Evolutionary conservation across 2,329 filamentous ascomycete species (phyloP).

Genomic region (Colletotrichum sp.): DNA sequence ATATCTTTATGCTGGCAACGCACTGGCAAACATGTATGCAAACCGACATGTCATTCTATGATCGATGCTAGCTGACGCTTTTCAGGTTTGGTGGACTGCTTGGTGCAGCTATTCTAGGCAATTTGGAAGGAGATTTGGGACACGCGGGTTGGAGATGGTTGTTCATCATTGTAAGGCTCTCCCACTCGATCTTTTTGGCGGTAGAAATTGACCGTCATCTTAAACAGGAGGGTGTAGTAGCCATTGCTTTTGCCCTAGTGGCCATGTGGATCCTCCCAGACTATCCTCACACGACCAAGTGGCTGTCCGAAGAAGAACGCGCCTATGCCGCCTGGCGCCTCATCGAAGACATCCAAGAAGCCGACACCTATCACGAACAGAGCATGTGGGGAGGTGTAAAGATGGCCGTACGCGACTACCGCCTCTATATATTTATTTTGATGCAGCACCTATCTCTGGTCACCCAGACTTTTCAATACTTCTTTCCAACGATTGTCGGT

Average conservation of each 20-base stretch:
- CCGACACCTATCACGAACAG: conserved; percentile 42
- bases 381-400: conserved; percentile 50
- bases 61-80: background rate
- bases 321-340: conserved; percentile 58
- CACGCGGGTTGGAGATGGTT: conserved; percentile 33
- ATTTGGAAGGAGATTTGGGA: conserved; percentile 33
- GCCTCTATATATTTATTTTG: conserved; percentile 58
- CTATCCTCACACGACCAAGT: conserved; percentile 57
- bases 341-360: conserved; percentile 51
- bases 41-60: background rate
- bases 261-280: conserved; percentile 51
- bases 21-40: conserved; percentile 49
- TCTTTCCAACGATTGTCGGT: conserved; percentile 68
- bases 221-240: conserved; percentile 40
- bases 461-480: conserved; percentile 66
- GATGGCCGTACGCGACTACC: conserved; percentile 52
- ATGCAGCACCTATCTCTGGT: conserved; percentile 58
- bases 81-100: conserved; percentile 51
- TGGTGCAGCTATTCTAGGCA: conserved; percentile 52
- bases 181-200: background rate
- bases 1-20: conserved; percentile 51
- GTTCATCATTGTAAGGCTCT: conserved; percentile 29
- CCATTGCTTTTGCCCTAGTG: conserved; percentile 39
- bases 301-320: conserved; percentile 57
- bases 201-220: background rate